A percentile compares a stretch with the other conserved stretches of the same genome.
Conservation (phyloP, 495 filamentous ascomycete genomes). For the Penicillium manginii region DNA sequence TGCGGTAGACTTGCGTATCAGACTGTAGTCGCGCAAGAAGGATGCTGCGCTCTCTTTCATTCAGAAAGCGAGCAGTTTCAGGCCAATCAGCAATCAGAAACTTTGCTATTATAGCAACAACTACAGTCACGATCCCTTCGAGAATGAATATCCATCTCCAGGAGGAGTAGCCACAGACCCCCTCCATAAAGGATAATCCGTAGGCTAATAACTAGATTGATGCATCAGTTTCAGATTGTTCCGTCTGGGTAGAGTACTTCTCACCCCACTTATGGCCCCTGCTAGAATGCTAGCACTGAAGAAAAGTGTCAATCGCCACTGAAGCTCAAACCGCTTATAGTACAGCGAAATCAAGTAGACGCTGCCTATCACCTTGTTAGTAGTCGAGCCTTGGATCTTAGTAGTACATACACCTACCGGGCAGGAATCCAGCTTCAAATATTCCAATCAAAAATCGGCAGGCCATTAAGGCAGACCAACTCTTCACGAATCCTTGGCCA, state of each 20-base stretch:
- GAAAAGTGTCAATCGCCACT: background rate
- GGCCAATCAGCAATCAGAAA: background rate
- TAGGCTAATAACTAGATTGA: background rate
- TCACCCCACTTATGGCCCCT: background rate
- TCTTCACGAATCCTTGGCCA: background rate
- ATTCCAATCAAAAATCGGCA: background rate
- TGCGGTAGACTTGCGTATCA: background rate
- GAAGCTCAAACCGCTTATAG: background rate
- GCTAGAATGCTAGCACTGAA: background rate
- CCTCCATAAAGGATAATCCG: background rate
- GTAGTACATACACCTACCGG: background rate
- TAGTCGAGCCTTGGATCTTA: background rate
- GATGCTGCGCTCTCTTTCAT: background rate
- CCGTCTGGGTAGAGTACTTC: background rate
- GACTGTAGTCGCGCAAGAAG: background rate
- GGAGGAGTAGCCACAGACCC: background rate
- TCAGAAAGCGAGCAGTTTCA: background rate
- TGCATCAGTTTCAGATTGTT: background rate
- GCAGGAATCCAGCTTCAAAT: background rate
- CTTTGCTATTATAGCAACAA: background rate
- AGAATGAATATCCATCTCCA: background rate
- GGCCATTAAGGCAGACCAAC: background rate
- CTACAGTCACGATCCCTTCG: background rate
- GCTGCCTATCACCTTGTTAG: background rate
- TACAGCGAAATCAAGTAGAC: background rate